Evolutionary conservation across 2,329 filamentous ascomycete genomes (phyloP), one percentile per base, ranked within the genome.

Genomic region (Myriosclerotinia curreyana): DNA sequence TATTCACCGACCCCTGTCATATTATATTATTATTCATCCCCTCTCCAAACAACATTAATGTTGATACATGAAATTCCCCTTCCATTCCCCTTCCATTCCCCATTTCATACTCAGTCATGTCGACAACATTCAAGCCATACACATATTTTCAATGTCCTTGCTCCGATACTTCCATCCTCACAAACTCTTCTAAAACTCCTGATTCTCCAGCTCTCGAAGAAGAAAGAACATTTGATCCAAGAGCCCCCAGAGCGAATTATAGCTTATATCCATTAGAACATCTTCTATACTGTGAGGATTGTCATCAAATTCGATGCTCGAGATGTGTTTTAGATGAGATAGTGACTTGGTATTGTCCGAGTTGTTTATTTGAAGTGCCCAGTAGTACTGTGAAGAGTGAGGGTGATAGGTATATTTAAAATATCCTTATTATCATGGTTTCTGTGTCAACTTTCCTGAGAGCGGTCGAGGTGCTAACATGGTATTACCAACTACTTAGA

Each of bases 271-370:
- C 95, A 0, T 86, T 97, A 52, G 94, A 98, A 74, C 88, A 97
- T 74, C 84, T 99, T 34, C 83, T 98, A 49, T 99, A 96, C 79
- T 99, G 95, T 80, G 94, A 96, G 75, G 95, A 98, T 75, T 99
- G 95, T 76, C 92, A 96, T 75, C 90, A 96, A 77, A 96, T 98
- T 67, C 90, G 95, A 70, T 99, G 95, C 75, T 91, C 92, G 7
- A 83, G 92, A 78, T 99, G 95, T 74, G 90, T 96, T 62, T 85
- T 88, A 55, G 95, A 99, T 75, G 95, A 99, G 78, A 92, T 96
- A 63, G 87, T 96, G 55, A 95, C 91, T 62, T 97, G 92, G 82
- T 99, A 91, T 77, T 99, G 95, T 73, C 95, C 95, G 6, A 94
- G 87, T 75, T 99, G 95, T 75, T 79, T 99, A 64, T 98, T 99